phyloP scores from a whole-genome alignment of 768 basidiomycete genomes.

The Mycena vulgaris region DNA sequence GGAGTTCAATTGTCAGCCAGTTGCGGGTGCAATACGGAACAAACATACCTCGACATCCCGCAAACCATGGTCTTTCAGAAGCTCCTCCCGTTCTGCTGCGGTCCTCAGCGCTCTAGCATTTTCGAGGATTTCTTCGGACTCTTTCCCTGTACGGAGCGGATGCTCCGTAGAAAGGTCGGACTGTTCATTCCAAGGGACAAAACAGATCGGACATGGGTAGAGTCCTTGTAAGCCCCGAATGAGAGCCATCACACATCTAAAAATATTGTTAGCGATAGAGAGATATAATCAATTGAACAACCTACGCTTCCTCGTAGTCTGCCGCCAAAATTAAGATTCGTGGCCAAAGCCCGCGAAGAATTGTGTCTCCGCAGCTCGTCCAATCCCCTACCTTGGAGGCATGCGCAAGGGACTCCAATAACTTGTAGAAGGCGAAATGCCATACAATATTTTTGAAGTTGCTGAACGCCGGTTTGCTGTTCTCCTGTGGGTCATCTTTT shows the following conservation, averaged over 20 bases:
- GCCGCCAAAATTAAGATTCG: conserved; percentile 56
- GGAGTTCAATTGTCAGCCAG: no score
- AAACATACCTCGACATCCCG: conserved; percentile 40
- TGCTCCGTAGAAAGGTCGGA: conserved; percentile 35
- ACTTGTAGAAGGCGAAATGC: conserved; percentile 51
- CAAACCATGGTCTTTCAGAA: conserved; percentile 40
- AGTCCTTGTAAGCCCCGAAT: conserved; percentile 47
- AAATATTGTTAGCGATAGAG: background rate
- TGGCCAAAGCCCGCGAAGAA: conserved; percentile 50
- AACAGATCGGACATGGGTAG: conserved; percentile 57
- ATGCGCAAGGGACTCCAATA: conserved; percentile 46
- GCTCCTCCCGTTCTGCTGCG: conserved; percentile 33
- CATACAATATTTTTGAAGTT: conserved; percentile 55
- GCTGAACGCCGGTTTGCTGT: conserved; percentile 48
- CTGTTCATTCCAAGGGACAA: conserved; percentile 48
- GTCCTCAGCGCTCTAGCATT: conserved; percentile 32
- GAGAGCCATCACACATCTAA: conserved; percentile 56
- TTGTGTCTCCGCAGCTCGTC: conserved; percentile 46
- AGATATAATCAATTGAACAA: conserved; percentile 15
- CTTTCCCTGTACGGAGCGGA: conserved; percentile 32
- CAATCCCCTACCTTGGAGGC: conserved; percentile 41
- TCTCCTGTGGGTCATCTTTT: conserved; percentile 49
- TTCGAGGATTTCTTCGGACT: conserved; percentile 33
- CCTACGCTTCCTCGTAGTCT: conserved; percentile 65
- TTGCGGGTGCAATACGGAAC: conserved; percentile 44